Evolutionary conservation across 208 protist species (phyloP).

Genomic region (Trypanosoma vivax): DNA sequence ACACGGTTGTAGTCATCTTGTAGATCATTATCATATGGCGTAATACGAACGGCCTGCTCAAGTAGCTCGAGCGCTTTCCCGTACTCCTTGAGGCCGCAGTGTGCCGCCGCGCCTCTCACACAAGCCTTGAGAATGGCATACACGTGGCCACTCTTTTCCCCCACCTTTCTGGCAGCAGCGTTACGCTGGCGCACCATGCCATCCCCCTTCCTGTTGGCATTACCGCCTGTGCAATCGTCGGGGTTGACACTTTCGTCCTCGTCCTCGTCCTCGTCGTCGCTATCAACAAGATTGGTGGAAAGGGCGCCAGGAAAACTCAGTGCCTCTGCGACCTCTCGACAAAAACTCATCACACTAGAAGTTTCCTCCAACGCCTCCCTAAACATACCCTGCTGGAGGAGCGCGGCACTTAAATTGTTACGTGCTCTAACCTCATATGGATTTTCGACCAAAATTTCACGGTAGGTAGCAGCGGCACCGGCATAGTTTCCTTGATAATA

Average conservation of each 20-base stretch:
- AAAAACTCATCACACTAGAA: slow-evolving; percentile 58
- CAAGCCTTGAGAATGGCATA: slow-evolving; percentile 90
- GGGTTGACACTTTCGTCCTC: slow-evolving; percentile 28
- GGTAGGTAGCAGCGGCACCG: slow-evolving; percentile 51
- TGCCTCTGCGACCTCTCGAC: slow-evolving; percentile 74
- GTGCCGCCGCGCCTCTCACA: slow-evolving; percentile 71
- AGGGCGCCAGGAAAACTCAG: slow-evolving; percentile 64
- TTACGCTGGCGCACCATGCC: slow-evolving; percentile 38
- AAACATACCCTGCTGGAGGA: slow-evolving; percentile 73
- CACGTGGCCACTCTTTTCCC: slow-evolving; percentile 76
- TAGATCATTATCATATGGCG: slow-evolving; percentile 90
- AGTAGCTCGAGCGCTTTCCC: slow-evolving; percentile 60
- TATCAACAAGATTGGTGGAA: slow-evolving; percentile 41
- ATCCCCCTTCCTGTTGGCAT: slow-evolving; percentile 1
- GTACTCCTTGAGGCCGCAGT: slow-evolving; percentile 78
- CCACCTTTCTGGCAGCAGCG: slow-evolving; percentile 50
- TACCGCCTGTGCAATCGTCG: slow-evolving; percentile 12
- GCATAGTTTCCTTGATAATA: slow-evolving; percentile 67
- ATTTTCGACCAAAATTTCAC: slow-evolving; percentile 45
- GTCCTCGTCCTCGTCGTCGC: slow-evolving; percentile 81
- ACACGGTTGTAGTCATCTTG: slow-evolving; percentile 81
- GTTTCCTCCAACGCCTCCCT: slow-evolving; percentile 62
- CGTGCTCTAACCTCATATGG: slow-evolving; percentile 49
- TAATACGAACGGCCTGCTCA: slow-evolving; percentile 81
- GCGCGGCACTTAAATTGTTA: slow-evolving; percentile 59